phyloP scores from a whole-genome alignment of 2,329 filamentous ascomycete species.

The Lizonia empirigonia region DNA sequence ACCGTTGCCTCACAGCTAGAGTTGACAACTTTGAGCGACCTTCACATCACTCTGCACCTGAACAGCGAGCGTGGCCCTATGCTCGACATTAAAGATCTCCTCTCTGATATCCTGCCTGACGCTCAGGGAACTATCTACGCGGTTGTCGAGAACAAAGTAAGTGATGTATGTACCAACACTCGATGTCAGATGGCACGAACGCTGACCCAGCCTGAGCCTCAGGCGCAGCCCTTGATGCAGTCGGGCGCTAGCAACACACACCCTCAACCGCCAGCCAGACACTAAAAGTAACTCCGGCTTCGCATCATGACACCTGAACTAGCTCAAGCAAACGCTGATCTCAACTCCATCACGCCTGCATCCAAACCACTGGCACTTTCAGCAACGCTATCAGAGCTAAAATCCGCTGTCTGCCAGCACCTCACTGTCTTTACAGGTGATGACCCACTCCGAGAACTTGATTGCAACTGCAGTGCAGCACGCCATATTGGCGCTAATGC shows the following conservation, averaged over 20 bases:
- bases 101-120: constrained; percentile 28
- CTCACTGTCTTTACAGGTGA: constrained; percentile 18
- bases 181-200: not conserved
- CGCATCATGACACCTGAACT: constrained; percentile 36
- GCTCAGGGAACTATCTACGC: constrained; percentile 33
- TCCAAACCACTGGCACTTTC: constrained; percentile 16
- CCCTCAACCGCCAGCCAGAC: not conserved
- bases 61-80: constrained; percentile 31
- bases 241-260: not conserved
- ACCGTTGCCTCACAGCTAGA: not conserved
- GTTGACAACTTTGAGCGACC: not conserved
- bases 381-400: constrained; percentile 26
- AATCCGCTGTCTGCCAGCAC: constrained; percentile 25
- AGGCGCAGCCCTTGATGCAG: not conserved
- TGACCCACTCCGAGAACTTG: constrained; percentile 9
- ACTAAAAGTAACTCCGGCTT: constrained; percentile 15
- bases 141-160: constrained; percentile 5
- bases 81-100: constrained; percentile 32
- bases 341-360: constrained; percentile 18
- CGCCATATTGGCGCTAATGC: constrained; percentile 25
- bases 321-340: constrained; percentile 18
- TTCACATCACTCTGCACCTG: constrained; percentile 26
- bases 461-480: constrained; percentile 39
- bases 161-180: not conserved
- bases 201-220: not conserved